Percentiles rank a stretch among this genome's conserved stretches.
phyloP scores from a whole-genome alignment of 768 basidiomycete genomes.

The Agaricus blazei region DNA sequence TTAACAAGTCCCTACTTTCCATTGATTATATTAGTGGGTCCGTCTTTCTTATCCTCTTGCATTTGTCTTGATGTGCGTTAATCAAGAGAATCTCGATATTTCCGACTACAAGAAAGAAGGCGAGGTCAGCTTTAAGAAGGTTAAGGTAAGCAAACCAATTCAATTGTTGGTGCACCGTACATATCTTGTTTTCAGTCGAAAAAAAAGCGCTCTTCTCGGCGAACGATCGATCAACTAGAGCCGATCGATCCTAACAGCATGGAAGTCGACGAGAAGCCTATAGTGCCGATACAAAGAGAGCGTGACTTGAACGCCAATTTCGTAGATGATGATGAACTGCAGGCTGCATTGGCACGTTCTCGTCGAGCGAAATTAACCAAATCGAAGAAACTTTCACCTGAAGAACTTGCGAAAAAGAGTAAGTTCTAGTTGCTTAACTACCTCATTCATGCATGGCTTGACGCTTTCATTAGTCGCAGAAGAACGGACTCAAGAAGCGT shows the following conservation, averaged over 20 bases:
- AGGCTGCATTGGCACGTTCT: conserved; percentile 84
- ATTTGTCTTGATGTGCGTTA: conserved; percentile 13
- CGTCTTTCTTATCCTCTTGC: neutral
- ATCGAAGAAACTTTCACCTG: conserved; percentile 69
- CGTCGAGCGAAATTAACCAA: conserved; percentile 79
- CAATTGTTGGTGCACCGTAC: neutral
- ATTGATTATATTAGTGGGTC: conserved; percentile 88
- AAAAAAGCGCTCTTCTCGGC: conserved; percentile 81
- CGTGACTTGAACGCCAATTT: conserved; percentile 84
- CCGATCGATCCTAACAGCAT: conserved; percentile 49
- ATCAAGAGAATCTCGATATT: conserved; percentile 74
- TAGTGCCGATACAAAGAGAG: conserved; percentile 45
- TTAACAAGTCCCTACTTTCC: conserved; percentile 77
- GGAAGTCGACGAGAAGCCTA: conserved; percentile 77
- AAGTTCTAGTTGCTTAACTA: conserved; percentile 17
- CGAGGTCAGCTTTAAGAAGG: conserved; percentile 93
- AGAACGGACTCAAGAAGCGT: conserved; percentile 45
- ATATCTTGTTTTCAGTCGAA: conserved; percentile 56
- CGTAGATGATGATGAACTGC: conserved; percentile 97
- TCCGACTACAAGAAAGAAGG: conserved; percentile 91
- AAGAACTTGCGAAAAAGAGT: conserved; percentile 80
- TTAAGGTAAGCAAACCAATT: conserved; percentile 51
- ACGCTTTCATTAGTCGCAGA: conserved; percentile 49
- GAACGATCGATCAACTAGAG: conserved; percentile 47
- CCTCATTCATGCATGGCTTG: neutral